phyloP scores from a whole-genome alignment of 139 green algal genomes.

The Ulvella scutata region DNA sequence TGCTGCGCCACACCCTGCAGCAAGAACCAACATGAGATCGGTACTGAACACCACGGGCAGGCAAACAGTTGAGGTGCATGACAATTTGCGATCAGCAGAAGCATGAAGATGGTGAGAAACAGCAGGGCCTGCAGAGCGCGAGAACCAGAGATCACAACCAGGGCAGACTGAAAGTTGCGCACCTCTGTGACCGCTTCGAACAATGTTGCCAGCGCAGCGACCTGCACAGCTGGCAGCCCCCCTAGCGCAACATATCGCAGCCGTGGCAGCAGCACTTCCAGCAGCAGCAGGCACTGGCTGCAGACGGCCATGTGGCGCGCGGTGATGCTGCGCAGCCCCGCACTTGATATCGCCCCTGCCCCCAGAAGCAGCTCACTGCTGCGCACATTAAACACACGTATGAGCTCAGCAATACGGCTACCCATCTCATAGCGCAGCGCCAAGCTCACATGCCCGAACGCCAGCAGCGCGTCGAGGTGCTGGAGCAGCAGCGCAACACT shows the following conservation, averaged over 20 bases:
- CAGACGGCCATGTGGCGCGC: background rate
- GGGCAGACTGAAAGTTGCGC: too few species aligned
- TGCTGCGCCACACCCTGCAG: background rate
- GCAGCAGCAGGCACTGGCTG: slow-evolving; percentile 1
- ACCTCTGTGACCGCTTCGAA: background rate
- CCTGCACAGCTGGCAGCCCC: background rate
- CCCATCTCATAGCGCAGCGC: slow-evolving; percentile 1
- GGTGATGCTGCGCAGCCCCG: background rate
- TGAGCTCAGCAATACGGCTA: background rate
- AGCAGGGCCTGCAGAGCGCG: too few species aligned
- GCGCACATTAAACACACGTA: background rate
- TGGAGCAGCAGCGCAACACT: background rate
- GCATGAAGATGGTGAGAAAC: too few species aligned
- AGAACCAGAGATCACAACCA: too few species aligned
- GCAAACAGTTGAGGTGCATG: too few species aligned
- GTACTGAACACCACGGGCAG: too few species aligned
- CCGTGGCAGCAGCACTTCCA: background rate
- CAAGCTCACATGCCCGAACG: background rate
- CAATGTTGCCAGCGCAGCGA: background rate
- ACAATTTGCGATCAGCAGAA: too few species aligned
- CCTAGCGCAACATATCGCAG: background rate
- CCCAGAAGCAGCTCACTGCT: background rate
- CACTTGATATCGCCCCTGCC: background rate
- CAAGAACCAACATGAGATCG: background rate
- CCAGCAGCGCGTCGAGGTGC: background rate